A percentile compares a stretch with the other conserved stretches of the same genome.
Evolutionary conservation across 768 basidiomycete genomes (phyloP).

Genomic region (Pisolithus microcarpus): DNA sequence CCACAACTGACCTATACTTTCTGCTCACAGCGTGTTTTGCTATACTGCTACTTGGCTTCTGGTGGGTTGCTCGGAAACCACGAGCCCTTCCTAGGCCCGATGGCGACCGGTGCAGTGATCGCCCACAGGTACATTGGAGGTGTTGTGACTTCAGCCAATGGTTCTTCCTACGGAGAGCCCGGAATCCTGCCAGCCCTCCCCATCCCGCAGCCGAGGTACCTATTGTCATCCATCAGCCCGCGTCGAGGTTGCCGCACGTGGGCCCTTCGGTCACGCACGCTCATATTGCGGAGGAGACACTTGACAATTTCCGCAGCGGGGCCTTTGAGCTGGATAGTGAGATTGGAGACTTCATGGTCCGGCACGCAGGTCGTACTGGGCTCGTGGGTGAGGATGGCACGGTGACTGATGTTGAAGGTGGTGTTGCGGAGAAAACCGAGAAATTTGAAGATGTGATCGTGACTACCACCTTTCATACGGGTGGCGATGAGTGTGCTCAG

Average conservation of each 20-base stretch:
- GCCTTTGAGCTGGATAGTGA: slow-evolving; percentile 20
- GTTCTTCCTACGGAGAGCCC: no score
- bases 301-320: slow-evolving; percentile 14
- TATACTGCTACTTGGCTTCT: slow-evolving; percentile 22
- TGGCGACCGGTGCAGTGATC: background rate
- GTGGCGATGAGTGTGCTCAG: background rate
- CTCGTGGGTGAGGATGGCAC: background rate
- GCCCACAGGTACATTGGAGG: no score
- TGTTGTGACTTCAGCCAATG: no score
- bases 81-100: slow-evolving; percentile 1
- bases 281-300: slow-evolving; percentile 17
- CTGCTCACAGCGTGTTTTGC: slow-evolving; percentile 16
- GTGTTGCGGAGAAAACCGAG: background rate
- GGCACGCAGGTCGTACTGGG: background rate
- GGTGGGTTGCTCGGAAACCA: slow-evolving; percentile 15
- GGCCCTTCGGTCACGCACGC: slow-evolving; percentile 20
- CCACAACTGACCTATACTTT: background rate
- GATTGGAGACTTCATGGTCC: background rate
- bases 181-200: background rate
- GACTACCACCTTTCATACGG: no score
- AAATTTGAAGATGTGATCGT: no score
- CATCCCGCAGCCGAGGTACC: background rate
- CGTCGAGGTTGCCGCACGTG: slow-evolving; percentile 9
- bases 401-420: background rate
- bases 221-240: slow-evolving; percentile 7